phyloP scores from a whole-genome alignment of 1,284 basidiomycete genomes.

The Phaffia rhodozyma region DNA sequence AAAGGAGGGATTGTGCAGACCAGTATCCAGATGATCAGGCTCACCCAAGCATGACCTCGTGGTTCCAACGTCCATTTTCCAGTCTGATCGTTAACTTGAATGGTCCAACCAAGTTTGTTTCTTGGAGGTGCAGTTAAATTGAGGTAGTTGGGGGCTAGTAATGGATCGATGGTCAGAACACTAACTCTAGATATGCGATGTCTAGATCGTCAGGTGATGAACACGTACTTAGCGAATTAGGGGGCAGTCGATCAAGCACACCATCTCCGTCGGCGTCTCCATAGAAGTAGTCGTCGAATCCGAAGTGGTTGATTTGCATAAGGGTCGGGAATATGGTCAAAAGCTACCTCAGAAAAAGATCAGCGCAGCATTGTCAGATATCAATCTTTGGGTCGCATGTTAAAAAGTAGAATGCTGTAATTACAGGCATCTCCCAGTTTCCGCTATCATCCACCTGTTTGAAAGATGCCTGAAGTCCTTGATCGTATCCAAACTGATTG shows the following conservation, averaged over 20 bases:
- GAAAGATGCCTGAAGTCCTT: constrained; percentile 60
- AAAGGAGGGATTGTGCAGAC: constrained; percentile 67
- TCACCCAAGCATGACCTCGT: constrained; percentile 53
- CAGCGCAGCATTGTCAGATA: neutral
- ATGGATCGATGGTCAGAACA: neutral
- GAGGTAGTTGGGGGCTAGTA: constrained; percentile 56
- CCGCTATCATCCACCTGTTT: constrained; percentile 45
- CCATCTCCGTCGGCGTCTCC: constrained; percentile 78
- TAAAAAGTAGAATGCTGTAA: neutral
- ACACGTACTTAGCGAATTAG: constrained; percentile 48
- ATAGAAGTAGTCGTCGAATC: constrained; percentile 78
- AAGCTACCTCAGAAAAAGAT: constrained; percentile 34
- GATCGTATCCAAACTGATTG: constrained; percentile 78
- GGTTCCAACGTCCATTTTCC: constrained; percentile 66
- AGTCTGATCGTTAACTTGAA: constrained; percentile 63
- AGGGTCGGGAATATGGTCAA: constrained; percentile 78
- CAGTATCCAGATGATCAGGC: constrained; percentile 69
- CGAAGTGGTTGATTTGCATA: constrained; percentile 76
- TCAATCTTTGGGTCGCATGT: neutral
- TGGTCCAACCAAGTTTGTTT: constrained; percentile 65
- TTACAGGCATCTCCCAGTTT: constrained; percentile 15
- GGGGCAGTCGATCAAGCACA: constrained; percentile 73
- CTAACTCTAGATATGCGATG: neutral
- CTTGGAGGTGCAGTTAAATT: constrained; percentile 56
- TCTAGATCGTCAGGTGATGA: constrained; percentile 6